Evolutionary conservation across 202 grass and related monocot species (phyloP).

Genomic region (Cymbopogon flexuosus): DNA sequence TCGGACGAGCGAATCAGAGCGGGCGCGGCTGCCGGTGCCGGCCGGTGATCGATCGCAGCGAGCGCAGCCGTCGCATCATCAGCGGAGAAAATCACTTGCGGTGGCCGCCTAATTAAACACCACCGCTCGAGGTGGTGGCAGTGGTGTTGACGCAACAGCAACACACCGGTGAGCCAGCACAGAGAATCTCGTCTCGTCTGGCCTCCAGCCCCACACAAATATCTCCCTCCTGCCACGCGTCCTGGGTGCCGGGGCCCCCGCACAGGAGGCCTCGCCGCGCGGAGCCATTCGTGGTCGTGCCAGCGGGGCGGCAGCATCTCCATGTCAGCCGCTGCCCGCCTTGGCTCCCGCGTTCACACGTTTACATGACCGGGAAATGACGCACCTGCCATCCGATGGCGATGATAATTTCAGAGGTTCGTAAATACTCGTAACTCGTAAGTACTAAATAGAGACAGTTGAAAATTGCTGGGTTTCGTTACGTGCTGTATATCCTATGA

Average conservation of each 20-base stretch:
- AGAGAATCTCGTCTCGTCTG: neutral
- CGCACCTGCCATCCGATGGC: neutral
- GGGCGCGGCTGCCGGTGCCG: neutral
- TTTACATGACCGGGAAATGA: neutral
- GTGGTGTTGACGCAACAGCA: neutral
- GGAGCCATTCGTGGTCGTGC: neutral
- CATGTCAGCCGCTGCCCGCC: constrained; percentile 16
- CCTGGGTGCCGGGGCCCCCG: fast-evolving
- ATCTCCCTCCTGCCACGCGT: neutral
- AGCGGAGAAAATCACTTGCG: neutral
- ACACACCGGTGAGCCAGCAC: neutral
- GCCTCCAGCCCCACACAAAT: neutral
- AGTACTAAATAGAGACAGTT: no score
- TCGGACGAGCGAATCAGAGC: neutral
- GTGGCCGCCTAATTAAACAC: neutral
- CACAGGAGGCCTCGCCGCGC: neutral
- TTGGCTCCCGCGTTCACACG: neutral
- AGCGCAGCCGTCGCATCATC: neutral
- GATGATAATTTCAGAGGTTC: no score
- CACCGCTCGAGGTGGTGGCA: neutral
- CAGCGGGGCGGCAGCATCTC: neutral
- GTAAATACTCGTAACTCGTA: no score
- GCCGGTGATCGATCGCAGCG: neutral
- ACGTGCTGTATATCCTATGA: neutral
- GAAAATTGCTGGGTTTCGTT: neutral